Percentiles rank a stretch among this genome's conserved stretches.
Conservation (phyloP, 1,284 basidiomycete species). For the Quambalaria eucalypti region DNA sequence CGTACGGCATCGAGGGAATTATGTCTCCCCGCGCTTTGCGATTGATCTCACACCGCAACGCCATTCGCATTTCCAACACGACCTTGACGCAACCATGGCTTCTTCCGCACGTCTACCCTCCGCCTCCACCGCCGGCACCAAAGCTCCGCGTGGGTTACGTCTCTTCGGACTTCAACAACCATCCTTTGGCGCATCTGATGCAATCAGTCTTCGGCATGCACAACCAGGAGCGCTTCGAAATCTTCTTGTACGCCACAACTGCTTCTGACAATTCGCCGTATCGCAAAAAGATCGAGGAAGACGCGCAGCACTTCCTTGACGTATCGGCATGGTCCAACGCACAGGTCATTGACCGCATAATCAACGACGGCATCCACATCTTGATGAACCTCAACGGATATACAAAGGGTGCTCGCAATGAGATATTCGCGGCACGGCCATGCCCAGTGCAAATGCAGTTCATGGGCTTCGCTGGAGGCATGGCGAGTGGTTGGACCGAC, state of each 20-base stretch:
- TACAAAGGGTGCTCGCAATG: constrained; percentile 60
- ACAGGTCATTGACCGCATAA: constrained; percentile 51
- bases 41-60: constrained; percentile 57
- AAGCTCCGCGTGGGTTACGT: constrained; percentile 57
- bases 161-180: constrained; percentile 59
- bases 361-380: constrained; percentile 55
- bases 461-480: constrained; percentile 52
- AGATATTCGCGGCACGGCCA: constrained; percentile 58
- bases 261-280: constrained; percentile 55
- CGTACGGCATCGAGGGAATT: constrained; percentile 48
- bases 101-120: constrained; percentile 52
- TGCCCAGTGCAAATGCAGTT: constrained; percentile 58
- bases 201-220: constrained; percentile 58
- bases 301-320: constrained; percentile 53
- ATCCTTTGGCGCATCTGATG: constrained; percentile 60
- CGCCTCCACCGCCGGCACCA: constrained; percentile 53
- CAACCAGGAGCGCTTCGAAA: constrained; percentile 51
- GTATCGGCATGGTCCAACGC: constrained; percentile 53
- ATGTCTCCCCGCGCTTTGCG: constrained; percentile 53
- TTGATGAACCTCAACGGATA: constrained; percentile 59
- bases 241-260: constrained; percentile 57
- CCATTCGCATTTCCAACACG: constrained; percentile 54
- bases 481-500: constrained; percentile 58
- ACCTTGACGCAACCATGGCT: constrained; percentile 54
- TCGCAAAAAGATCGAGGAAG: constrained; percentile 54